Base-by-base conservation (phyloP, 441 rosid species). In the Mallotus repandus region DNA sequence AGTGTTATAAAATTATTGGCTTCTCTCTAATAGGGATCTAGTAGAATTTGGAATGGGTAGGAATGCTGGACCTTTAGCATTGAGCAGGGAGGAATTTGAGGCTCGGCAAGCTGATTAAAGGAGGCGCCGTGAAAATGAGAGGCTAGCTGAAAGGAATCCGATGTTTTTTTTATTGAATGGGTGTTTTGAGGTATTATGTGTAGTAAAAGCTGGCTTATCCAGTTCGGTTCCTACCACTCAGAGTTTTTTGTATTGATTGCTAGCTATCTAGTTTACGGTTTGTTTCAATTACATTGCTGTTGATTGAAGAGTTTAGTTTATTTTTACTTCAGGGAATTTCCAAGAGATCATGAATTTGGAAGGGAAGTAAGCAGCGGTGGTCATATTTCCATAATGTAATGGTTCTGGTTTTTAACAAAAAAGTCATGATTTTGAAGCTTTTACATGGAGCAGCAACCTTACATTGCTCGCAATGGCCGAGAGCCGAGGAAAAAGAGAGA, bases 21-120 rank as follows among this genome's bases (percentile, higher is more conserved):
- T 71, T 50, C 70, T 60, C 15, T 25, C 46, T 71, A 78, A 50
- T 68, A 96, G 99, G 91, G 96, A 92, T 86, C 90, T 89, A 21
- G 89, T 93, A 12, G 91, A 85, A 19, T 86, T 87, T 66, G 96
- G 94, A 32, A 91, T 88, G 89, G 94, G 96, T 49, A 89, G 88
- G 93, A 88, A 89, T 83, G 81, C 77, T 57, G 87, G 85, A 43
- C 91, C 91, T 74, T 89, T 92, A 38, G 84, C 89, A 75, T 85
- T 91, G 99, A 89, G 98, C 79, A 87, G 98, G 78, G 97, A 91
- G 75, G 97, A 96, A 83, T 87, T 88, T 60, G 96, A 91, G 83
- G 98, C 99, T 48, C 86, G 96, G 67, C 91, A 96, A 86, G 93
- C 96, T 80, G 93, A 87, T 78, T 76, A 92, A 83, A 82, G 93